Base-by-base conservation (phyloP, 345 rosid species). In the Gossypium bickii region DNA sequence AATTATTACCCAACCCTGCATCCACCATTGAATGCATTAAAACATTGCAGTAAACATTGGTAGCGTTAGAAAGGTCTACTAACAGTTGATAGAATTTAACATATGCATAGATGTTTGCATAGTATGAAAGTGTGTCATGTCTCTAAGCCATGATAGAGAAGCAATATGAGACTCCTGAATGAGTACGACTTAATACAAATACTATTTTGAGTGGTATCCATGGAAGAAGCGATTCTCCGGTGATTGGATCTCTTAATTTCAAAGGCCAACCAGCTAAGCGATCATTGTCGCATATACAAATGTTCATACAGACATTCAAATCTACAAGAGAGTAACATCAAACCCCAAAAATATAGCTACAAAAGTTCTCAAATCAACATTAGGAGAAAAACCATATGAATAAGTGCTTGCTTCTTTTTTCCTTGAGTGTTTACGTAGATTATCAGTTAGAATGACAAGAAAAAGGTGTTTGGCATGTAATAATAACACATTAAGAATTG, bases 1-100 rank as follows among this genome's bases (percentile, higher is more conserved):
- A 76, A 96, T 83, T 73, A 96, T 89, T 67, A 92, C 89, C 99
- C 99, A 96, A 69, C 99, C 99, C 99, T 96, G 88, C 81, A 79
- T 53, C 79, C 75, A 73, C 38, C 56, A 68, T 15, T 24, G 51
- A 74, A 12, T 67, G 51, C 13, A 20, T 45, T 18, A 27, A 9
- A 55, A 47, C 25, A 56, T 47, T 8, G 27, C 58, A 13, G 25
- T 0, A 27, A n/a, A 15, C 34, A 24, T 45, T n/a, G n/a, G 29
- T 49, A 51, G 65, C 44, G 60, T 55, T 18, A 13, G 3, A 11
- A 67, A 67, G 67, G 24, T 38, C 47, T 10, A 17, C 17, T 66
- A 17, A 22, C 22, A 18, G 49, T 48, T 47, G 34, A 41, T 41
- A 18, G 27, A 56, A 20, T 20, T 56, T 34, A 59, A 59, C 43